Evolutionary conservation across 1,139 yeast species (phyloP), one percentile per base, ranked within the genome.

Genomic region (Geotrichum aggregatum): DNA sequence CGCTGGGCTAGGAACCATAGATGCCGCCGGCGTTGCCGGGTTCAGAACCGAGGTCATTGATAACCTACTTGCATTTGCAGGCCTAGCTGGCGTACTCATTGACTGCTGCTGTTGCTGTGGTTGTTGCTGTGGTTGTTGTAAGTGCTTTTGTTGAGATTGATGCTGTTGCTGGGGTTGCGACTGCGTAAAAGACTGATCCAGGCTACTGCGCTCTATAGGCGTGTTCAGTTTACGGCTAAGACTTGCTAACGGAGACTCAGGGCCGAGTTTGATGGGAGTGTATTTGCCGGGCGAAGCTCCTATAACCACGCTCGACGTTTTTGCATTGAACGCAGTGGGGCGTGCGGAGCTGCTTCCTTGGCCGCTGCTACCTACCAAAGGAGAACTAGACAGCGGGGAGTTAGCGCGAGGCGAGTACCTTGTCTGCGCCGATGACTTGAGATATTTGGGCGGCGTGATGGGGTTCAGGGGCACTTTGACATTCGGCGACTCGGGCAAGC

Each of bases 401-500:
- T 16, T 40, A 21, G 67, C 56, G 2, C 63, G 60, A 13, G 59
- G 54, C 3, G 63, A 59, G 13, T 58, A 56, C 13, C 64, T 54
- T 30, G 59, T 56, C 45, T 61, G 66, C 7, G 65, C 64, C 3
- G 64, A 61, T 3, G 63, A 58, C 51, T 61, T 67, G 42, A 56
- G 54, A 56, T 61, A 67, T 49, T 55, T 53, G 11, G 68, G 69
- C 16, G 68, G 72, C 11, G 55, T 52, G 10, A 60, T 55, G 10
- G 59, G 59, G 22, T 50, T 54, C 6, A 22, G 24, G 10, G 53
- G 47, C 6, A 35, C 48, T 16, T 44, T 43, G 6, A 49, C 47
- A 11, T 39, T 30, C 21, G 67, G 61, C 4, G 66, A 56, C 8
- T 59, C 60, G 3, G 71, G 71, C 19, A 76, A 61, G 0, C 80